Evolutionary conservation across 2,329 filamentous ascomycete species (phyloP), one percentile per base, ranked within the genome.

Genomic region (Immersiporthe knoxdaviesiana): DNA sequence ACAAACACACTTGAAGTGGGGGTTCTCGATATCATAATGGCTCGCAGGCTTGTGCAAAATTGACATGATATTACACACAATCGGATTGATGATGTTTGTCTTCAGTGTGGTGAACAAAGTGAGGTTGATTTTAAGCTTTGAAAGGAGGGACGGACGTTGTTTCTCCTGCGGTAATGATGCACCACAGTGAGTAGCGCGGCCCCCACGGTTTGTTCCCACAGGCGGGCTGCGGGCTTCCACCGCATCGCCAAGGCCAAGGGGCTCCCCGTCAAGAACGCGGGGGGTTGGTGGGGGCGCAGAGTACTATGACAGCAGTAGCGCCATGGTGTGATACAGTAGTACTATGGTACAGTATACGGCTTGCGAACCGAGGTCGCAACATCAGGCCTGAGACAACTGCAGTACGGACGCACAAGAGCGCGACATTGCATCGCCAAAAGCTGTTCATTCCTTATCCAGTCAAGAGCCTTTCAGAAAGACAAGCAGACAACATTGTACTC

Each of bases 81-180:
- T 12, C 8, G 16, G 18, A 12, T 37, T 10, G 21, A 39, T n/a
- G 12, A 10, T 32, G 37, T 24, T 11, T n/a, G 27, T 44, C 3
- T 14, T 37, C 18, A 37, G n/a, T 62, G 11, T 10, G 35, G 35
- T 61, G 63, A 61, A 61, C 44, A 56, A 32, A 7, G 67, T 68
- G 63, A 61, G 41, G 63, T 62, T 47, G 30, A 63, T 44, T 24
- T 54, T 62, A 62, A 65, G 68, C 35, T 35, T 35, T n/a, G n/a
- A n/a, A n/a, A n/a, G n/a, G n/a, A n/a, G n/a, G n/a, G n/a, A n/a
- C n/a, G n/a, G n/a, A n/a, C n/a, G n/a, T n/a, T n/a, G n/a, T n/a
- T n/a, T n/a, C n/a, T n/a, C n/a, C n/a, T n/a, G n/a, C n/a, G n/a
- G n/a, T n/a, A n/a, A n/a, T n/a, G n/a, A n/a, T n/a, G n/a, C n/a